A percentile compares a stretch with the other conserved stretches of the same genome.
These are phyloP conservation scores for Rheum nobile DNA, from an alignment of 148 eudicot genomes.

Conservation along the genomic window DNA sequence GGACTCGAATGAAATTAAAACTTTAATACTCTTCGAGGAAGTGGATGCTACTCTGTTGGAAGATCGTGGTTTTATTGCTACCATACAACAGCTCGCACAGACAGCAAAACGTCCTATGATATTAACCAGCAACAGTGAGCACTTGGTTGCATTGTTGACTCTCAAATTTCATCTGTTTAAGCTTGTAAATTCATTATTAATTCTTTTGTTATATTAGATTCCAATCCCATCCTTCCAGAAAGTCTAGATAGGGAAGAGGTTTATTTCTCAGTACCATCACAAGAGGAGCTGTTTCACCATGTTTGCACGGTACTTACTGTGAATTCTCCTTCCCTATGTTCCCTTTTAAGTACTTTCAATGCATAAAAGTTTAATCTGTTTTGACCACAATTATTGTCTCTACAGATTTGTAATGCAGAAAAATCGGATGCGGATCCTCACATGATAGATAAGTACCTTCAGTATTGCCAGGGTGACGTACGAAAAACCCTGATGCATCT, in stretches of 20 bases:
- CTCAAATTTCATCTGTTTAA: conserved; percentile 10
- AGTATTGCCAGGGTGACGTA: conserved; percentile 59
- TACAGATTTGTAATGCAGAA: conserved; percentile 73
- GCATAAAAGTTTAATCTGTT: background rate
- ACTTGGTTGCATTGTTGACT: conserved; percentile 6
- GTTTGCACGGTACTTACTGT: conserved; percentile 29
- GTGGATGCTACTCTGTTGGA: conserved; percentile 75
- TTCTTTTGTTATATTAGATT: conserved; percentile 26
- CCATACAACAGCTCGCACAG: conserved; percentile 82
- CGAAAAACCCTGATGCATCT: conserved; percentile 72
- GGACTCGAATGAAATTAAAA: conserved; percentile 43
- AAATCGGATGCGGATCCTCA: conserved; percentile 40
- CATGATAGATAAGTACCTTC: conserved; percentile 51
- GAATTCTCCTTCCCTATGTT: background rate
- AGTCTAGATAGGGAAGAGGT: conserved; percentile 66
- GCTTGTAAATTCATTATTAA: background rate
- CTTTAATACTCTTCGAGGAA: conserved; percentile 87
- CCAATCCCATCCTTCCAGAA: conserved; percentile 57
- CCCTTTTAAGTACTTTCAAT: background rate
- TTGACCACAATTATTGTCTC: conserved; percentile 12
- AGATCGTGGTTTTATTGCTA: conserved; percentile 76
- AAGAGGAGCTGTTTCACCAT: conserved; percentile 54
- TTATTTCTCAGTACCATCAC: conserved; percentile 48
- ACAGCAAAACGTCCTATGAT: conserved; percentile 79
- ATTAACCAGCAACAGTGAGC: conserved; percentile 65